Conservation (phyloP, 139 green algal species). For the Micractinium sp. region DNA sequence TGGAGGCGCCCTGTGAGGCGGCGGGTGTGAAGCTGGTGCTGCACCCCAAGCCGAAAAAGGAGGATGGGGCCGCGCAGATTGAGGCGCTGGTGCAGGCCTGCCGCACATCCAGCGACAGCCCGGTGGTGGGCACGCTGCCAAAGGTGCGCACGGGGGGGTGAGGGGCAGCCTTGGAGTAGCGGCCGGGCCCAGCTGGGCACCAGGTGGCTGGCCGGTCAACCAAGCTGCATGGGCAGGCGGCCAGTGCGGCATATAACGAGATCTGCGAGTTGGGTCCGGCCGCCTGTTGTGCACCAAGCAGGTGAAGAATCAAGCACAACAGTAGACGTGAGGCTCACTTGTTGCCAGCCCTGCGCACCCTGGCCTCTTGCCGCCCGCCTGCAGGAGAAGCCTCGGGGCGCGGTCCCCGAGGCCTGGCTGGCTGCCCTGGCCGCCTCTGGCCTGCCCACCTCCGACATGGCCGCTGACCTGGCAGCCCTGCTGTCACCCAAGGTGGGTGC, state of each 20-base stretch:
- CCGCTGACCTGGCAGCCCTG: slow-evolving; percentile 67
- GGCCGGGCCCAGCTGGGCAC: too few species aligned
- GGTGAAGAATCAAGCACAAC: background rate
- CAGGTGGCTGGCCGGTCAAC: background rate
- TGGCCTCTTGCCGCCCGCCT: background rate
- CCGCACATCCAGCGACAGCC: slow-evolving; percentile 33
- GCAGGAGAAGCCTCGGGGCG: slow-evolving; percentile 77
- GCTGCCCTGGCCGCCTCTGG: slow-evolving; percentile 42
- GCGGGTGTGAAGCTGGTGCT: slow-evolving; percentile 67
- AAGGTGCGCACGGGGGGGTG: slow-evolving; percentile 55
- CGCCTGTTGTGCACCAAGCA: too few species aligned
- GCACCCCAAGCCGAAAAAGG: slow-evolving; percentile 78
- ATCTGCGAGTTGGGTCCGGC: background rate
- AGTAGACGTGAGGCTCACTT: background rate
- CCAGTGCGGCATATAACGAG: background rate
- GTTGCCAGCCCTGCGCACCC: background rate
- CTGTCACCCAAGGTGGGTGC: slow-evolving; percentile 70
- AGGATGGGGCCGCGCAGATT: slow-evolving; percentile 75
- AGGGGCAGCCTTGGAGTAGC: too few species aligned
- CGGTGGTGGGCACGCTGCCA: slow-evolving; percentile 66
- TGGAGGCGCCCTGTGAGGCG: slow-evolving; percentile 47
- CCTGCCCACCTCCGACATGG: slow-evolving; percentile 56
- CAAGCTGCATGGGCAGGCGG: background rate
- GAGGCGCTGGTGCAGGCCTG: slow-evolving; percentile 61
- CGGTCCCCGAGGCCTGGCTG: slow-evolving; percentile 65